Evolutionary conservation across 441 rosid species (phyloP).

Genomic region (Brassica balearica): DNA sequence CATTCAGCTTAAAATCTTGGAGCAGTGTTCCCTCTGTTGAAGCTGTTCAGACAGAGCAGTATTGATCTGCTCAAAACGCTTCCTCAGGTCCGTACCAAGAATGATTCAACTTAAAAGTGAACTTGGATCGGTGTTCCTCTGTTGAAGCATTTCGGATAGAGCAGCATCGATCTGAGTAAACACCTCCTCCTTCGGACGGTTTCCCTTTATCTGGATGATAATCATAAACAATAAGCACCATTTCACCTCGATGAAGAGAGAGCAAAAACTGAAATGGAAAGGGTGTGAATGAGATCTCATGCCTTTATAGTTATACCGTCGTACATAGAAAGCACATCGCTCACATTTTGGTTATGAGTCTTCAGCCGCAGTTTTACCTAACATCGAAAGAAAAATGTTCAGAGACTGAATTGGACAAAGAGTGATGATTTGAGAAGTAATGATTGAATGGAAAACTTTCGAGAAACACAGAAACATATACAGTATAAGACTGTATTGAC

Average conservation of each 20-base stretch:
- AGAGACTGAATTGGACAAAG: slow-evolving; percentile 5
- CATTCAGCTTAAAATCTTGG: slow-evolving; percentile 51
- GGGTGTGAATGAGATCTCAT: slow-evolving; percentile 43
- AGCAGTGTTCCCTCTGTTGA: slow-evolving; percentile 51
- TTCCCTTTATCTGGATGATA: slow-evolving; percentile 71
- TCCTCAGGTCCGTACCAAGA: slow-evolving; percentile 17
- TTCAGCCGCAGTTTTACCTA: slow-evolving; percentile 83
- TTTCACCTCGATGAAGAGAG: slow-evolving; percentile 4
- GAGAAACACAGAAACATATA: background rate
- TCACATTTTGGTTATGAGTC: slow-evolving; percentile 82
- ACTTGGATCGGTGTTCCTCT: slow-evolving; percentile 49
- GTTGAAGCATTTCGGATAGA: slow-evolving; percentile 61
- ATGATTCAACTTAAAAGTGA: slow-evolving; percentile 53
- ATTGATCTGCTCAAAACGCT: slow-evolving; percentile 51
- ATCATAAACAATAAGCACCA: slow-evolving; percentile 3
- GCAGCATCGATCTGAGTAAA: slow-evolving; percentile 68
- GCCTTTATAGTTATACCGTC: slow-evolving; percentile 76
- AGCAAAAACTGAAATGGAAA: slow-evolving; percentile 44
- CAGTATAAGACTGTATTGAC: slow-evolving; percentile 33
- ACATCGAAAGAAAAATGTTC: too few relatives aligned
- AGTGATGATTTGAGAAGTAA: too few relatives aligned
- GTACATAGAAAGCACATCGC: slow-evolving; percentile 80
- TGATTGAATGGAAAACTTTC: background rate
- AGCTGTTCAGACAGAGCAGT: slow-evolving; percentile 56
- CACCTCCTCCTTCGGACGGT: slow-evolving; percentile 64